A percentile compares a stretch with the other conserved stretches of the same genome.
phyloP scores from a whole-genome alignment of 306 rosid genomes.

The Pyrus bretschneideri region DNA sequence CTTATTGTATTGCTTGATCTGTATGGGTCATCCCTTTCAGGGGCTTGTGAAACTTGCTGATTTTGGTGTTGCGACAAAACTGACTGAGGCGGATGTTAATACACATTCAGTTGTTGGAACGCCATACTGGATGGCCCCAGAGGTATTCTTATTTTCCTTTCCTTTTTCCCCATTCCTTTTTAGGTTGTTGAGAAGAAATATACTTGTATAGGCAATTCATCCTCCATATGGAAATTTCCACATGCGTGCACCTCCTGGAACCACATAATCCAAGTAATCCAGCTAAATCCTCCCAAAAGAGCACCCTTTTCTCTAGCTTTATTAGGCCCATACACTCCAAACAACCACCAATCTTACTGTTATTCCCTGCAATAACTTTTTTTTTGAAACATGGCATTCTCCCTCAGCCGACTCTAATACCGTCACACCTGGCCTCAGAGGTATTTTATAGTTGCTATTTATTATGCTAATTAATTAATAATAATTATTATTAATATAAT shows the following conservation, averaged over 20 bases:
- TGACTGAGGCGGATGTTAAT: constrained; percentile 97
- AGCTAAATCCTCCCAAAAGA: background rate
- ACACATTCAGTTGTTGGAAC: constrained; percentile 99
- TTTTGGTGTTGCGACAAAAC: constrained; percentile 97
- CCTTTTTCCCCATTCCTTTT: no score
- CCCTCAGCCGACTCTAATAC: background rate
- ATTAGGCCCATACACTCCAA: background rate
- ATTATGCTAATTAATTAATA: background rate
- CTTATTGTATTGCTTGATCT: background rate
- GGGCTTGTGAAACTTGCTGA: constrained; percentile 99
- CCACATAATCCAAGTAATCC: background rate
- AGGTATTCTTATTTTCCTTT: constrained; percentile 39
- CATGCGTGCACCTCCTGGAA: background rate
- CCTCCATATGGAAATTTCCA: background rate
- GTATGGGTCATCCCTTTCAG: constrained; percentile 32
- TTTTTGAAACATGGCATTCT: background rate
- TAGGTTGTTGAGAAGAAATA: background rate
- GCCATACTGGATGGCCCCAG: constrained; percentile 99
- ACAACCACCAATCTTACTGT: background rate
- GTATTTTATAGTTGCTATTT: background rate
- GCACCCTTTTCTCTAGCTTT: background rate
- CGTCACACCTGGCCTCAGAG: background rate
- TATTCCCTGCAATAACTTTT: background rate
- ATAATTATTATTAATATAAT: background rate
- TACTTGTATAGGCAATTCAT: background rate